Evolutionary conservation across 768 basidiomycete genomes (phyloP).

Genomic region (Hirschioporus abietinus): DNA sequence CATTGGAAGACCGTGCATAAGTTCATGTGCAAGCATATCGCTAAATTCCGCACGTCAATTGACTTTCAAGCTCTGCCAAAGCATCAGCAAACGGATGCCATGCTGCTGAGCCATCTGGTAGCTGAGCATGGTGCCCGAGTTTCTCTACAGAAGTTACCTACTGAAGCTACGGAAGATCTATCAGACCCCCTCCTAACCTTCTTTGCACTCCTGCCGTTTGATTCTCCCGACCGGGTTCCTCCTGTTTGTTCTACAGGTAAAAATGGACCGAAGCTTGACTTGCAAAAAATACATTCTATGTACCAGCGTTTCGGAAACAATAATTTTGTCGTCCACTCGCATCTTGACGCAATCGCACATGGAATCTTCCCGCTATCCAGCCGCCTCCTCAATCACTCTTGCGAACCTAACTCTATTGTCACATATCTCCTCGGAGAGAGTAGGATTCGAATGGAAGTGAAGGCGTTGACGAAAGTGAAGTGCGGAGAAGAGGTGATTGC

Average conservation of each 20-base stretch:
- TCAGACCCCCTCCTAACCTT: conserved; percentile 30
- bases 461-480: conserved; percentile 53
- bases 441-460: conserved; percentile 53
- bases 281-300: conserved; percentile 25
- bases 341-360: conserved; percentile 64
- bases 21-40: conserved; percentile 59
- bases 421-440: conserved; percentile 44
- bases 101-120: conserved; percentile 60
- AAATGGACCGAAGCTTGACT: conserved; percentile 14
- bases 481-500: conserved; percentile 58
- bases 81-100: conserved; percentile 54
- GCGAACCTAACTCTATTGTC: conserved; percentile 64
- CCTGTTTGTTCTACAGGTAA: conserved; percentile 31
- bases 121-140: conserved; percentile 27
- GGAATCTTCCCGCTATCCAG: conserved; percentile 76
- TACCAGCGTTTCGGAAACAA: conserved; percentile 72
- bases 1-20: conserved; percentile 68
- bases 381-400: conserved; percentile 80
- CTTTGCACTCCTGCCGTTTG: conserved; percentile 42
- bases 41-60: conserved; percentile 39
- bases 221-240: conserved; percentile 19
- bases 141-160: not conserved
- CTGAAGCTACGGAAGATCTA: conserved; percentile 16
- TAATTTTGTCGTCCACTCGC: conserved; percentile 74
- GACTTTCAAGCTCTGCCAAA: conserved; percentile 42